phyloP scores from a whole-genome alignment of 2,329 filamentous ascomycete genomes.

The Fonsecaea pugnacius region DNA sequence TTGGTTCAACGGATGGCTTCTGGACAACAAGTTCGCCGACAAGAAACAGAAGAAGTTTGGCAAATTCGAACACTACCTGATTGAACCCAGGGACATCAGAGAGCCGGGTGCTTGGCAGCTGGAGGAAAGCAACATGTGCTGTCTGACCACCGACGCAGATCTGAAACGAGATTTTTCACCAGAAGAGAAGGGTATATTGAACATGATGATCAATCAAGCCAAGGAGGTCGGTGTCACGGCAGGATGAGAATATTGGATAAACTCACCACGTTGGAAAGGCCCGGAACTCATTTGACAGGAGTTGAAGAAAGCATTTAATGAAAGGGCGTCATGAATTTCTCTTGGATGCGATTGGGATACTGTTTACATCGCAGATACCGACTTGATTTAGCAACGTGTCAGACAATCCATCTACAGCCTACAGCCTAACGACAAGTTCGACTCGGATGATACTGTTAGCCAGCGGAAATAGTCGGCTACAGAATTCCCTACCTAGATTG shows the following conservation, averaged over 20 bases:
- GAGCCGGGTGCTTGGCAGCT: conserved; percentile 38
- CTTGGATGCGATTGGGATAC: neutral
- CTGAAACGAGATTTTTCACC: conserved; percentile 33
- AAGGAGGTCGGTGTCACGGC: conserved; percentile 33
- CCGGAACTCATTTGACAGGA: neutral
- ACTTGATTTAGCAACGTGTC: neutral
- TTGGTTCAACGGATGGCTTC: conserved; percentile 55
- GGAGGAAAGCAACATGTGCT: conserved; percentile 37
- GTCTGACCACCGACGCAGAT: conserved; percentile 35
- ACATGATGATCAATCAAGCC: conserved; percentile 35
- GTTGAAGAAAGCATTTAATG: neutral
- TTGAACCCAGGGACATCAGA: conserved; percentile 34
- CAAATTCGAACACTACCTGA: conserved; percentile 42
- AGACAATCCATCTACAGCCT: neutral
- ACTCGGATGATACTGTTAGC: no score
- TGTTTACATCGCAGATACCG: neutral
- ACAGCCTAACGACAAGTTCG: neutral
- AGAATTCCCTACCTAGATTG: no score
- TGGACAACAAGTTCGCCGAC: conserved; percentile 51
- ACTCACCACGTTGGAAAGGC: neutral
- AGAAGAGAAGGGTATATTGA: conserved; percentile 31
- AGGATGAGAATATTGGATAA: conserved; percentile 7
- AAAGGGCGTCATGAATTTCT: conserved; percentile 9
- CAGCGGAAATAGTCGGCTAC: no score
- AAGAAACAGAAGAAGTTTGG: conserved; percentile 43